Percentiles rank a stretch among this genome's conserved stretches.
Conservation (phyloP, 129 eudicot species). For the Deinandra increscens region DNA sequence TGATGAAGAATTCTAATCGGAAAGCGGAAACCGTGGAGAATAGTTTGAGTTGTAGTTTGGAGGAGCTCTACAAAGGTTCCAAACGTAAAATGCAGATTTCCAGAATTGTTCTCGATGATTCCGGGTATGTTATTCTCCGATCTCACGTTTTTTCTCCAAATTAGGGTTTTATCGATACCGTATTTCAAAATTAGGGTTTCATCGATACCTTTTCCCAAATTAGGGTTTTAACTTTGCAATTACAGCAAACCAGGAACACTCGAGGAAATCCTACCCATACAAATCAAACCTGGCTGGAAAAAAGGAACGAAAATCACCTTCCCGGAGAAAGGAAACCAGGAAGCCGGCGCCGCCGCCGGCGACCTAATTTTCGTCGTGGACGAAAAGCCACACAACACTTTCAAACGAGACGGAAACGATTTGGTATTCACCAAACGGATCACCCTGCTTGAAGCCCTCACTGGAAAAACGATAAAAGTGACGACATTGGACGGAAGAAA, state of each 20-base stretch:
- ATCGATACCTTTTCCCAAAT: not conserved
- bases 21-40: constrained; percentile 79
- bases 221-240: no score
- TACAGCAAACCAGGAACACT: constrained; percentile 70
- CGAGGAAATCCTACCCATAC: constrained; percentile 72
- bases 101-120: constrained; percentile 61
- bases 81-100: constrained; percentile 83
- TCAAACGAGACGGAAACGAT: constrained; percentile 83
- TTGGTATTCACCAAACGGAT: constrained; percentile 56
- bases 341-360: constrained; percentile 65
- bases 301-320: constrained; percentile 85
- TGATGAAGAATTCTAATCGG: constrained; percentile 37
- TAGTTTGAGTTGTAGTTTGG: constrained; percentile 66
- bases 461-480: constrained; percentile 31
- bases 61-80: constrained; percentile 74
- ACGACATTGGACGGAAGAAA: constrained; percentile 64
- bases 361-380: constrained; percentile 79
- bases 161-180: not conserved
- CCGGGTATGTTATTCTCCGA: constrained; percentile 49
- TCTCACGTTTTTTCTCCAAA: not conserved
- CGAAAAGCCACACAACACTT: constrained; percentile 70
- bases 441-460: constrained; percentile 76
- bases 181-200: not conserved
- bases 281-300: constrained; percentile 91
- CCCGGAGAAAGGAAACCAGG: constrained; percentile 85